A percentile compares a stretch with the other conserved stretches of the same genome.
Evolutionary conservation across 352 stramenopile species (phyloP).

Genomic region (Globisporangium middletonii): DNA sequence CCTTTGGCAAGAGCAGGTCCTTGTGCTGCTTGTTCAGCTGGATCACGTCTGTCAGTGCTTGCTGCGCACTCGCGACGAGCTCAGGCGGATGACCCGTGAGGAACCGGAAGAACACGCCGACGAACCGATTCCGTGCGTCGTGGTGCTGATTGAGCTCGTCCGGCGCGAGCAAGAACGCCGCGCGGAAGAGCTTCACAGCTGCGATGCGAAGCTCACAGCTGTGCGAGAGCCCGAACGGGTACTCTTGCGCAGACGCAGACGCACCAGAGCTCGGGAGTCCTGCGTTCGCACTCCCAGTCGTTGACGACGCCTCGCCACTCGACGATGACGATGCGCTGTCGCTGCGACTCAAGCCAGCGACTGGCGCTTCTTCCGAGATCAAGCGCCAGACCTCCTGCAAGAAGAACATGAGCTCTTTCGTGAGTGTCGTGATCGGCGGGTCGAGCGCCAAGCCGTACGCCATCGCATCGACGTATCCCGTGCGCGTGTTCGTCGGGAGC

Average conservation of each 20-base stretch:
- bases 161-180: conserved; percentile 75
- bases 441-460: conserved; percentile 68
- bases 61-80: conserved; percentile 73
- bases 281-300: conserved; percentile 1
- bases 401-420: conserved; percentile 82
- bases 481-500: conserved; percentile 58
- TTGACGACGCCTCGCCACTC: conserved; percentile 11
- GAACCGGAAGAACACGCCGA: conserved; percentile 88
- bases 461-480: conserved; percentile 84
- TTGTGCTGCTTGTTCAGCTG: conserved; percentile 86
- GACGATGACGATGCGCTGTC: conserved; percentile 15
- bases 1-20: conserved; percentile 89
- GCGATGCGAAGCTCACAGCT: conserved; percentile 79
- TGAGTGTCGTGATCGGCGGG: conserved; percentile 75
- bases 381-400: conserved; percentile 82
- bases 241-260: conserved; percentile 67
- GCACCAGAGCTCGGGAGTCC: conserved; percentile 17
- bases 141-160: conserved; percentile 84
- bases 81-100: conserved; percentile 83
- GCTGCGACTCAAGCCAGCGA: conserved; percentile 15
- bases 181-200: conserved; percentile 82
- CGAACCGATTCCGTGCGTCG: conserved; percentile 80
- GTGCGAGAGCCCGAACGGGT: conserved; percentile 83
- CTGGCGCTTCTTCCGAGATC: conserved; percentile 65
- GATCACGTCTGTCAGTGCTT: conserved; percentile 76